Evolutionary conservation across 331 rosid genomes (phyloP), one percentile per base, ranked within the genome.

Genomic region (Quercus lobata): DNA sequence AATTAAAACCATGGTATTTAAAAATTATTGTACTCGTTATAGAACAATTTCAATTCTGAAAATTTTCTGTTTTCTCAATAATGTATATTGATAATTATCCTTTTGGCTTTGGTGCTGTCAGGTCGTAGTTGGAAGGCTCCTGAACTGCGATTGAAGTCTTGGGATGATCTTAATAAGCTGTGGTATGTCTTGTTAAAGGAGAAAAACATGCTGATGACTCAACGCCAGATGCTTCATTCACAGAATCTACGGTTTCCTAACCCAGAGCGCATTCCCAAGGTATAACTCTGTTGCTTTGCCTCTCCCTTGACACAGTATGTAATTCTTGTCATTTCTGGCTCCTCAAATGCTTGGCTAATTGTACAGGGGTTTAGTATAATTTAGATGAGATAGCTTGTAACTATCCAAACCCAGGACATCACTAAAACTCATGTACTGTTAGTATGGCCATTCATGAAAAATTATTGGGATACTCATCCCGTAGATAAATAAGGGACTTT

Each of bases 51-150:
- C 19, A 22, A 10, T 16, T 60, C 18, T 22, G 68, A 60, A 22
- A 35, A 14, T 5, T 35, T 53, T 61, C 18, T 69, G 54, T 49
- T 49, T 49, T 49, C 76, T 27, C 35, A 10, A 22, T 60, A 37
- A 37, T 44, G 22, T 14, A 18, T 18, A 18, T 19, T 57, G 73
- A n/a, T 73, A 6, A 6, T 5, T 21, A 8, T 78, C 7, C 6
- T 58, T 66, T 69, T 49, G 27, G 25, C 46, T 73, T 78, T 54
- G 49, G 27, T 65, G 57, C 75, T 76, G 57, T 83, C 83, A 92
- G 98, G 97, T 83, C 91, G 98, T 49, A 68, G 98, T 87, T 94
- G 98, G 98, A 94, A 92, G 88, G 97, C 97, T 22, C 74, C 84
- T 44, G 98, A 94, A 80, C 65, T 94, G 79, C 93, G 97, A 22